These are phyloP conservation scores for Scorias spongiosa DNA, from an alignment of 2,329 filamentous ascomycete genomes.

Conservation along the genomic window DNA sequence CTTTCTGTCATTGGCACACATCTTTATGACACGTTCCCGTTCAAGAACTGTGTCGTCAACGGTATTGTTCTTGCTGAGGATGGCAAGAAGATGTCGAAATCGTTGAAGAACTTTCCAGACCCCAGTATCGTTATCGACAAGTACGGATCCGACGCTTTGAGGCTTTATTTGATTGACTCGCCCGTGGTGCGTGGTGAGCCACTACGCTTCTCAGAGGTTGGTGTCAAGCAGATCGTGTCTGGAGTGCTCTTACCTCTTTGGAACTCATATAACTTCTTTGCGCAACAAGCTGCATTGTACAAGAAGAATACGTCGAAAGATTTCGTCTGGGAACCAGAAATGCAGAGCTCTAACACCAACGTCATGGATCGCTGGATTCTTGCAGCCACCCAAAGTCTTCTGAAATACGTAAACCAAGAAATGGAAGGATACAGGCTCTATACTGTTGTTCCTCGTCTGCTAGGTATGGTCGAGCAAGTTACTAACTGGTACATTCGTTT, in stretches of 20 bases:
- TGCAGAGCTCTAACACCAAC: conserved; percentile 65
- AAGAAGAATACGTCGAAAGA: conserved; percentile 73
- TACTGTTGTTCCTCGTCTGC: conserved; percentile 73
- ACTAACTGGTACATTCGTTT: conserved; percentile 99
- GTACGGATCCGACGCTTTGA: conserved; percentile 82
- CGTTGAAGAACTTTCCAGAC: conserved; percentile 90
- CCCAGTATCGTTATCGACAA: conserved; percentile 67
- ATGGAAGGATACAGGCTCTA: conserved; percentile 64
- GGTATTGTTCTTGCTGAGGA: conserved; percentile 88
- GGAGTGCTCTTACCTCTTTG: conserved; percentile 82
- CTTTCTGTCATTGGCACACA: conserved; percentile 77
- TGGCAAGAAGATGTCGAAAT: conserved; percentile 98
- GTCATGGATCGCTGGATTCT: conserved; percentile 96
- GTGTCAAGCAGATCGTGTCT: conserved; percentile 87
- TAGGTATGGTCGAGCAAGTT: conserved; percentile 66
- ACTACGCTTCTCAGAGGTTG: conserved; percentile 75
- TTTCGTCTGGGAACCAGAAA: conserved; percentile 62
- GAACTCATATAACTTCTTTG: conserved; percentile 97
- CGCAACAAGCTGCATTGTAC: conserved; percentile 67
- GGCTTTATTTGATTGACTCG: conserved; percentile 93
- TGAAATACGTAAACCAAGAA: conserved; percentile 84
- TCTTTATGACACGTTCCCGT: conserved; percentile 69
- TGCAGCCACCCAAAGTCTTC: conserved; percentile 76
- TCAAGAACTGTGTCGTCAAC: conserved; percentile 94
- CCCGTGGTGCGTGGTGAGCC: conserved; percentile 87